phyloP scores from a whole-genome alignment of 78 protist genomes.

The Dictyostelium discoideum region dicty_2.7 NC_007091.3:1102001-1102500 shows the following conservation, averaged over 20 bases:
- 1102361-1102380: slow-evolving; percentile 77
- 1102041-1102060: not conserved
- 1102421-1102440: slow-evolving; percentile 72
- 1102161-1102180: not conserved
- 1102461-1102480: slow-evolving; percentile 78
- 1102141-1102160: not conserved
- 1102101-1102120: not conserved
- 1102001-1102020: not conserved
- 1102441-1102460: slow-evolving; percentile 72
- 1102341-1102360: slow-evolving; percentile 66
- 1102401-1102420: slow-evolving; percentile 73
- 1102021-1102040: slow-evolving; percentile 2
- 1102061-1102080: not conserved
- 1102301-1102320: not conserved
- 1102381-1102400: slow-evolving; percentile 79
- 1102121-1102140: not conserved
- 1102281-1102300: not conserved
- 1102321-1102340: not conserved
- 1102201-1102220: not conserved
- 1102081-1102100: slow-evolving; percentile 20
- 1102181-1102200: not conserved
- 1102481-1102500: slow-evolving; percentile 41
- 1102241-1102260: slow-evolving; percentile 6
- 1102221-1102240: not conserved
- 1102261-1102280: not conserved